Percentiles rank a stretch among this genome's conserved stretches.
These are phyloP conservation scores for Acanthamoeba quina DNA, from an alignment of 208 protist genomes.

Conservation along the genomic window DNA sequence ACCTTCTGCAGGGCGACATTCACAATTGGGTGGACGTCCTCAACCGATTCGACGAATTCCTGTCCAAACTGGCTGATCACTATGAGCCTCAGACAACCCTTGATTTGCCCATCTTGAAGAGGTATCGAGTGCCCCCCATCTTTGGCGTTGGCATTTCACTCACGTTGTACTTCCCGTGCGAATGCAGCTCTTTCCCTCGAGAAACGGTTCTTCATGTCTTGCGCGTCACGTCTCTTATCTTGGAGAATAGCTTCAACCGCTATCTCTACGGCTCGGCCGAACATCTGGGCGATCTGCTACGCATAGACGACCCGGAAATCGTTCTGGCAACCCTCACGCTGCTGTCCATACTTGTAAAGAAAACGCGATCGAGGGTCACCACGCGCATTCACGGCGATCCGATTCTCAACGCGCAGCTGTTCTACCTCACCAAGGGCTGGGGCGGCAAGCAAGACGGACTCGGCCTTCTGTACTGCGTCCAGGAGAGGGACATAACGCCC, in stretches of 20 bases:
- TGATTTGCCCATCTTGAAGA: conserved; percentile 50
- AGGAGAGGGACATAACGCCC: conserved; percentile 43
- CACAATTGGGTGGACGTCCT: conserved; percentile 42
- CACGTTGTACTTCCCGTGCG: not conserved
- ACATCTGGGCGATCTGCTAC: conserved; percentile 46
- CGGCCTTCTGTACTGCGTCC: conserved; percentile 46
- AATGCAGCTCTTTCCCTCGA: conserved; percentile 50
- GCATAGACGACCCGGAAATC: conserved; percentile 44
- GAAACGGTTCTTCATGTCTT: conserved; percentile 39
- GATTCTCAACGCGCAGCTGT: conserved; percentile 46
- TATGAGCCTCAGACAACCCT: conserved; percentile 38
- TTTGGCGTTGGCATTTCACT: not conserved
- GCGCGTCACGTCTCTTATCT: conserved; percentile 27
- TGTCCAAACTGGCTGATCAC: conserved; percentile 14
- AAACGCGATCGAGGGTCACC: conserved; percentile 43
- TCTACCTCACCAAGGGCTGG: conserved; percentile 72
- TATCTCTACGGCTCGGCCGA: conserved; percentile 66
- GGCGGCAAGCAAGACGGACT: conserved; percentile 68
- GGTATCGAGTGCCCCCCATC: not conserved
- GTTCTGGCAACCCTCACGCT: conserved; percentile 36
- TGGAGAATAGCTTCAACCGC: conserved; percentile 68
- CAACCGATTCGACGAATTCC: conserved; percentile 53
- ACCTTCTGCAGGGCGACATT: conserved; percentile 55
- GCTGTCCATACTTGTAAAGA: conserved; percentile 64
- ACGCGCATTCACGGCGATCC: conserved; percentile 62